phyloP scores from a whole-genome alignment of 371 early-diverging fungal species.

The Capillidium heterosporum region DNA sequence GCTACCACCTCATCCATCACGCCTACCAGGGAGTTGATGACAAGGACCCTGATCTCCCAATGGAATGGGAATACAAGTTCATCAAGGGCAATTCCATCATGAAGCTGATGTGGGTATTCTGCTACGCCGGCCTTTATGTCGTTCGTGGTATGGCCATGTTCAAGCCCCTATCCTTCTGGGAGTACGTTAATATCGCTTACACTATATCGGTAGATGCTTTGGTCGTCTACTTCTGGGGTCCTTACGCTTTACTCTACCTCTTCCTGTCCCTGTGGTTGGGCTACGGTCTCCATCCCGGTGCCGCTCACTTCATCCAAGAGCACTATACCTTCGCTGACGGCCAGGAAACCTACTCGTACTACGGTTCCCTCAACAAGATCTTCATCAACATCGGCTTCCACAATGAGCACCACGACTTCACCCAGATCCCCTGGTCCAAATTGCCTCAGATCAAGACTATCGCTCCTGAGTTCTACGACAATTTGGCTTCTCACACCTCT shows the following conservation, averaged over 20 bases:
- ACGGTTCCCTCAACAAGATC: conserved; percentile 69
- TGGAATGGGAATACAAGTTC: conserved; percentile 66
- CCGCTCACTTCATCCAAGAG: conserved; percentile 95
- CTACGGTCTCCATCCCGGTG: conserved; percentile 84
- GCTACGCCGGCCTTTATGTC: conserved; percentile 83
- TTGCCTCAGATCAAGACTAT: conserved; percentile 60
- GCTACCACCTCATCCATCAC: conserved; percentile 94
- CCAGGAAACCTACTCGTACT: conserved; percentile 95
- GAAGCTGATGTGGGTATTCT: conserved; percentile 65
- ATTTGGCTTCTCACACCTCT: conserved; percentile 64
- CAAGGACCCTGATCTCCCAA: conserved; percentile 89
- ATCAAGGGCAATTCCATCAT: conserved; percentile 51
- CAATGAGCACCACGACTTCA: conserved; percentile 94
- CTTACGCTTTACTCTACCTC: conserved; percentile 51
- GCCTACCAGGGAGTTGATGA: conserved; percentile 88
- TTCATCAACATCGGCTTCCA: conserved; percentile 86
- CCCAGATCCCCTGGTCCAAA: conserved; percentile 71
- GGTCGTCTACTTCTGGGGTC: conserved; percentile 39
- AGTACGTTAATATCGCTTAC: conserved; percentile 56
- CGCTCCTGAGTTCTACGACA: conserved; percentile 85
- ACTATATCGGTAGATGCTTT: conserved; percentile 36
- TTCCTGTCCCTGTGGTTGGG: conserved; percentile 68
- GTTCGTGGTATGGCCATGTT: conserved; percentile 66
- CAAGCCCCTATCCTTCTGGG: conserved; percentile 57
- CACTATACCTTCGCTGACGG: conserved; percentile 92